A percentile compares a stretch with the other conserved stretches of the same genome.
These are phyloP conservation scores for Aspergillus tamarii DNA, from an alignment of 2,329 filamentous ascomycete species.

Conservation along the genomic window DNA sequence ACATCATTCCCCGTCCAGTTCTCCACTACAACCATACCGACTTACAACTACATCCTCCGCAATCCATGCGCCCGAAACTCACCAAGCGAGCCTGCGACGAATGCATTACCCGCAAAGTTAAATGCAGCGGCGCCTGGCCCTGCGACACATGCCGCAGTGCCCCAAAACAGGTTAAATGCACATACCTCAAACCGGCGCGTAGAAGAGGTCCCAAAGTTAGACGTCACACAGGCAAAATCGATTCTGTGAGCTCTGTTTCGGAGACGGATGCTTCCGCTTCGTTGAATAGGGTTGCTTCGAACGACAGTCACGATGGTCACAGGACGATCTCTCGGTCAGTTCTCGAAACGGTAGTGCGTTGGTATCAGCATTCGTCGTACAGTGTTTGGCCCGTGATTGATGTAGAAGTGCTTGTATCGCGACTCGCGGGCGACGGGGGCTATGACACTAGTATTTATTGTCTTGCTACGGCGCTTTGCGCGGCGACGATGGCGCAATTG, in stretches of 20 bases:
- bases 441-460: constrained; percentile 17
- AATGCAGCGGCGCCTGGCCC: constrained; percentile 32
- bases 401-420: constrained; percentile 21
- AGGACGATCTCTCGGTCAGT: constrained; percentile 15
- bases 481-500: constrained; percentile 36
- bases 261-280: not conserved
- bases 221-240: constrained; percentile 7
- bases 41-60: not conserved
- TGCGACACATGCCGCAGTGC: constrained; percentile 31
- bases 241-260: not conserved
- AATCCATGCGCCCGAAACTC: constrained; percentile 19
- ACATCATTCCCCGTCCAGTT: not conserved
- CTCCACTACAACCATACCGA: not conserved
- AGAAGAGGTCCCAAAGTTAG: constrained; percentile 33
- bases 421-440: constrained; percentile 8
- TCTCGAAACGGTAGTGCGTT: constrained; percentile 22
- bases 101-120: constrained; percentile 36
- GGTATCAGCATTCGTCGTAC: constrained; percentile 31
- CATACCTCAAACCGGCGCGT: constrained; percentile 31
- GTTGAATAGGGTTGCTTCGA: not conserved
- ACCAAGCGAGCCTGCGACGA: constrained; percentile 35
- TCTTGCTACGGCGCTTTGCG: constrained; percentile 31
- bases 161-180: constrained; percentile 26
- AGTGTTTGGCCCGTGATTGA: constrained; percentile 35
- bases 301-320: not conserved